phyloP scores from a whole-genome alignment of 2,329 filamentous ascomycete genomes.

The Colletotrichum sp. region DNA sequence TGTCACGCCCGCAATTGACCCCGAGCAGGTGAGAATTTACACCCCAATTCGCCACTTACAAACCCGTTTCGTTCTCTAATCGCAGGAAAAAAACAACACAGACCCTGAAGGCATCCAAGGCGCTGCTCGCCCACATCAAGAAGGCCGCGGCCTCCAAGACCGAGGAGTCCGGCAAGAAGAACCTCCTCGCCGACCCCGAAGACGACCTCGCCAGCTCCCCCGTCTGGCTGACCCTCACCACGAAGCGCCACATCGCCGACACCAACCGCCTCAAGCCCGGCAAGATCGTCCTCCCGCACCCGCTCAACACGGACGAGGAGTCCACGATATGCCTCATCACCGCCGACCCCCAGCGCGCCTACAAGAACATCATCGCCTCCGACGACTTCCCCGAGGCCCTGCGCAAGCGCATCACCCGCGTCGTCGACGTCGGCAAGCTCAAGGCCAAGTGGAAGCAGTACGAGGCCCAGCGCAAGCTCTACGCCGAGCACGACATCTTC shows the following conservation, averaged over 20 bases:
- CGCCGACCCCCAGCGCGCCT: slow-evolving; percentile 79
- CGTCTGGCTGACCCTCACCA: slow-evolving; percentile 67
- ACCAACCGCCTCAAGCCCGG: slow-evolving; percentile 81
- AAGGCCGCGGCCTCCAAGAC: slow-evolving; percentile 51
- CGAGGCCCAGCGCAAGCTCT: slow-evolving; percentile 84
- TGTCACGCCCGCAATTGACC: slow-evolving; percentile 39
- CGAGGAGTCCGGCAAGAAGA: slow-evolving; percentile 52
- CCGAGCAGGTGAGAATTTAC: slow-evolving; percentile 41
- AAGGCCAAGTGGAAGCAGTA: slow-evolving; percentile 84
- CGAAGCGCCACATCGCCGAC: slow-evolving; percentile 72
- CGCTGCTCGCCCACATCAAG: slow-evolving; percentile 66
- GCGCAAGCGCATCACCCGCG: slow-evolving; percentile 70
- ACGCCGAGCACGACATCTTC: slow-evolving; percentile 89
- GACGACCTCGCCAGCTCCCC: slow-evolving; percentile 54
- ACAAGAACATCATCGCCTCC: slow-evolving; percentile 82
- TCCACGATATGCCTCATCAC: slow-evolving; percentile 86
- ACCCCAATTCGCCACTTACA: background rate
- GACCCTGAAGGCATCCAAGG: slow-evolving; percentile 68
- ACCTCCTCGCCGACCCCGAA: slow-evolving; percentile 53
- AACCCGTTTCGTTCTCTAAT: background rate
- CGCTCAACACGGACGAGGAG: slow-evolving; percentile 70
- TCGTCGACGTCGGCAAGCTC: slow-evolving; percentile 85
- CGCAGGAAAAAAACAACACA: slow-evolving; percentile 29
- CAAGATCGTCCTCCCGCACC: slow-evolving; percentile 80
- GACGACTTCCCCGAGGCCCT: slow-evolving; percentile 73